Evolutionary conservation across 805 yeast species (phyloP).

Genomic region (Osmozyma mogii): DNA sequence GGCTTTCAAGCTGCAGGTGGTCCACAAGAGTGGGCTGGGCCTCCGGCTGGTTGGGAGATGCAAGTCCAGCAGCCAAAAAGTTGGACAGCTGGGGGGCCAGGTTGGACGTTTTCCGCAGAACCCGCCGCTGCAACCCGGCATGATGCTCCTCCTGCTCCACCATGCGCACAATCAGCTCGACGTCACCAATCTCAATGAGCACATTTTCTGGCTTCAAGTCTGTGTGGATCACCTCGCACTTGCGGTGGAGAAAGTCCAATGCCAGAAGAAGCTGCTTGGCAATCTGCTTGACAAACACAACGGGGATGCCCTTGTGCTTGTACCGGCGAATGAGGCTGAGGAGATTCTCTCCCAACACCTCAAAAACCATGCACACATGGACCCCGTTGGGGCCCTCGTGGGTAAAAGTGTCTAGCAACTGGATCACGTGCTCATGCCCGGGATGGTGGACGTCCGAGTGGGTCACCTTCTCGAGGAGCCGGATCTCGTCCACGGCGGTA

Average conservation of each 20-base stretch:
- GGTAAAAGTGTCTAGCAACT: conserved; percentile 46
- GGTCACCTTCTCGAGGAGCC: conserved; percentile 4
- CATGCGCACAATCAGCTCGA: conserved; percentile 64
- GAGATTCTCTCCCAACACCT: conserved; percentile 55
- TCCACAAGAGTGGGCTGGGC: not conserved
- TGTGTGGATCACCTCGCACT: conserved; percentile 47
- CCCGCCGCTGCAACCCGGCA: conserved; percentile 25
- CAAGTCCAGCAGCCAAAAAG: conserved; percentile 23
- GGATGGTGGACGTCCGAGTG: conserved; percentile 25
- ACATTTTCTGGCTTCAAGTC: conserved; percentile 14
- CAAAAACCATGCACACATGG: conserved; percentile 62
- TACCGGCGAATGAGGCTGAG: conserved; percentile 43
- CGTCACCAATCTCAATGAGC: conserved; percentile 57
- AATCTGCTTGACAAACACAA: conserved; percentile 46
- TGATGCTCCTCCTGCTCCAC: conserved; percentile 55
- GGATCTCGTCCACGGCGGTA: conserved; percentile 60
- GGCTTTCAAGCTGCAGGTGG: not conserved
- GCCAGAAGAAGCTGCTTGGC: conserved; percentile 51
- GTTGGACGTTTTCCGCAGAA: conserved; percentile 1
- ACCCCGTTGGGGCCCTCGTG: conserved; percentile 56
- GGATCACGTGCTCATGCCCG: conserved; percentile 46
- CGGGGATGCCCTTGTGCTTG: conserved; percentile 37
- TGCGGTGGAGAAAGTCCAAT: conserved; percentile 46
- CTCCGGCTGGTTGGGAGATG: conserved; percentile 3
- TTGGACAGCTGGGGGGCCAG: not conserved